Evolutionary conservation across 2,329 filamentous ascomycete genomes (phyloP), one percentile per base, ranked within the genome.

Genomic region (Microdochium trichocladiopsis): DNA sequence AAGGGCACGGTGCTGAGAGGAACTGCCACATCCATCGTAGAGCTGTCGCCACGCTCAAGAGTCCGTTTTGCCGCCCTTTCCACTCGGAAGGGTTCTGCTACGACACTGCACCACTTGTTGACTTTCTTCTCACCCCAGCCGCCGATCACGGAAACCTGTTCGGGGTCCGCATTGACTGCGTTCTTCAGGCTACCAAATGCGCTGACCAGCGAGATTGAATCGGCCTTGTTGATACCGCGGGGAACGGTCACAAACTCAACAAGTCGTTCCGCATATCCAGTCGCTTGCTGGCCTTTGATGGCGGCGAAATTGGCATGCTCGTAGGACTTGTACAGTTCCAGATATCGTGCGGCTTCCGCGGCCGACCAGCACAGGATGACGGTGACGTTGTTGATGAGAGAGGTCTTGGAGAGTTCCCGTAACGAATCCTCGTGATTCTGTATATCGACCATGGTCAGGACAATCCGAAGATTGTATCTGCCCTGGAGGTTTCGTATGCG

Each of bases 81-180:
- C 4, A 87, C 83, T 53, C 90, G 75, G 61, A 97, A 96, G 0
- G 90, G 90, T 69, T 95, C 91, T 54, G 90, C 82, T 1, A 96
- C 87, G 10, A 88, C 87, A 52, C 76, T 80, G 59, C 80, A 86
- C 93, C 93, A 97, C 53, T 84, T 82, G 68, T 88, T 87, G 22
- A 96, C 90, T 70, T 99, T 99, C 72, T 90, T 91, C 69, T 95
- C 90, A 31, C 94, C 94, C 92, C 92, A 99, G 1, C 94, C 94
- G 25, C 86, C 81, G n/a, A 99, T 83, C 56, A 89, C 74, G 14
- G 84, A 83, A 33, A 99, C 79, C 68, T 95, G 88, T 65, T 97
- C 94, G 0, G 89, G 83, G 47, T 87, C 81, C 2, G 91, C 93
- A 67, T 96, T 96, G 54, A 97, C 77, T 1, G 93, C 93, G 36